Evolutionary conservation across 345 rosid species (phyloP).

Genomic region (Gossypium turneri): DNA sequence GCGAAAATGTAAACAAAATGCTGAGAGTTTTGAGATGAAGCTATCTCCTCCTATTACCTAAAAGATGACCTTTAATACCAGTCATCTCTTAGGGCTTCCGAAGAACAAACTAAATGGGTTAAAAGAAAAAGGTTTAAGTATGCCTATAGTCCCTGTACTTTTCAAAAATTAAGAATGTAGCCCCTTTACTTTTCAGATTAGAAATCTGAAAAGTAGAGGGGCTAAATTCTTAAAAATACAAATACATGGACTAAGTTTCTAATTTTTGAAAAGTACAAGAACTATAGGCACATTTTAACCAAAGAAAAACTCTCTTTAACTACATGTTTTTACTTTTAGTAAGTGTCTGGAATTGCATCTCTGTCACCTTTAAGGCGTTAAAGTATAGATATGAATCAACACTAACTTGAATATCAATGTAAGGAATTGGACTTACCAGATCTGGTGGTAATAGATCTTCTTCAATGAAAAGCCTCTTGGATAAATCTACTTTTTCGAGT

Average conservation of each 20-base stretch:
- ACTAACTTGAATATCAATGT: constrained; percentile 1
- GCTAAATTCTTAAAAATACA: too few species aligned
- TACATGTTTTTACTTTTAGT: background rate
- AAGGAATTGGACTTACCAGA: constrained; percentile 37
- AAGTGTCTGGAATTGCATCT: background rate
- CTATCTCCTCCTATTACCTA: background rate
- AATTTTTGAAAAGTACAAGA: too few species aligned
- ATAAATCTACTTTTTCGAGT: constrained; percentile 57
- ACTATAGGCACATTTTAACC: too few species aligned
- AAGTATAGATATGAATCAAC: background rate
- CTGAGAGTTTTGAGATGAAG: background rate
- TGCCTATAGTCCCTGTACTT: too few species aligned
- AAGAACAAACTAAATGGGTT: background rate
- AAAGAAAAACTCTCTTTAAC: background rate
- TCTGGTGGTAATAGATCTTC: constrained; percentile 62
- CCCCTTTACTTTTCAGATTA: too few species aligned
- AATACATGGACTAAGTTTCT: too few species aligned
- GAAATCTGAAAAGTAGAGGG: too few species aligned
- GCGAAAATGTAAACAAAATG: background rate
- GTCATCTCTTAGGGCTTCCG: background rate
- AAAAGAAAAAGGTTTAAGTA: background rate
- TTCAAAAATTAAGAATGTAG: too few species aligned
- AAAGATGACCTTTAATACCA: background rate
- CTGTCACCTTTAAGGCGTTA: background rate
- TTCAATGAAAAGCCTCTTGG: constrained; percentile 67